Conservation (phyloP, 768 basidiomycete genomes). For the Gloeophyllum trabeum region DNA sequence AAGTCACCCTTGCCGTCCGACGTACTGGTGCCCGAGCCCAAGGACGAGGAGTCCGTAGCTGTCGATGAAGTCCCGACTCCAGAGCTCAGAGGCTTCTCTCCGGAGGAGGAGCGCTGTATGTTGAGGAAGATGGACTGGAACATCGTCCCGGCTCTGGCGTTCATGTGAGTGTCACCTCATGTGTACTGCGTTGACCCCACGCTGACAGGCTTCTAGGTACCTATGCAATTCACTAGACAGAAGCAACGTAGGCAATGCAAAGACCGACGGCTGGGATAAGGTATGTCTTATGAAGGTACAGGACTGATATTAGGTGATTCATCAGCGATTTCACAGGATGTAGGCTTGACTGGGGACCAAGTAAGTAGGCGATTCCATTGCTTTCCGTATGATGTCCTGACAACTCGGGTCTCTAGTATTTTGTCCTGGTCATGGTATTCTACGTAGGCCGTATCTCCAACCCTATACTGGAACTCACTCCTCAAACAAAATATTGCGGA, state of each 20-base stretch:
- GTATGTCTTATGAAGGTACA: conserved; percentile 14
- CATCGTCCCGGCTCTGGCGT: conserved; percentile 29
- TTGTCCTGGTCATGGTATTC: conserved; percentile 36
- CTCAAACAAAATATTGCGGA: not conserved
- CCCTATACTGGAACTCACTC: no score
- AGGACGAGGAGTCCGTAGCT: no score
- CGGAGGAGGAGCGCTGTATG: conserved; percentile 14
- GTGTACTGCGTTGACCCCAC: no score
- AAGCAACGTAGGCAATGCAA: conserved; percentile 40
- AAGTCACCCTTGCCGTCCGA: no score
- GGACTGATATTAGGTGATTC: not conserved
- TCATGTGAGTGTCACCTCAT: conserved; percentile 27
- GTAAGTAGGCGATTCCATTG: no score
- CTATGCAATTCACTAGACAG: conserved; percentile 38
- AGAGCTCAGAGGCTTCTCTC: conserved; percentile 6
- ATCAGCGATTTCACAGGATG: conserved; percentile 1
- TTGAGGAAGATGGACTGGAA: conserved; percentile 30
- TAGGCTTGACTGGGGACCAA: not conserved
- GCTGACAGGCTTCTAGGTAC: conserved; percentile 27
- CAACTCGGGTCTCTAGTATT: no score
- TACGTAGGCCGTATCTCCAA: conserved; percentile 19
- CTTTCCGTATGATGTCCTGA: no score
- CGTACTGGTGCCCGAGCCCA: no score
- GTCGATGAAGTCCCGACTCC: no score
- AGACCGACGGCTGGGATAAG: conserved; percentile 39